Evolutionary conservation across 202 grass and related monocot genomes (phyloP).

Genomic region (Bolboschoenoplectus hybrid): DNA sequence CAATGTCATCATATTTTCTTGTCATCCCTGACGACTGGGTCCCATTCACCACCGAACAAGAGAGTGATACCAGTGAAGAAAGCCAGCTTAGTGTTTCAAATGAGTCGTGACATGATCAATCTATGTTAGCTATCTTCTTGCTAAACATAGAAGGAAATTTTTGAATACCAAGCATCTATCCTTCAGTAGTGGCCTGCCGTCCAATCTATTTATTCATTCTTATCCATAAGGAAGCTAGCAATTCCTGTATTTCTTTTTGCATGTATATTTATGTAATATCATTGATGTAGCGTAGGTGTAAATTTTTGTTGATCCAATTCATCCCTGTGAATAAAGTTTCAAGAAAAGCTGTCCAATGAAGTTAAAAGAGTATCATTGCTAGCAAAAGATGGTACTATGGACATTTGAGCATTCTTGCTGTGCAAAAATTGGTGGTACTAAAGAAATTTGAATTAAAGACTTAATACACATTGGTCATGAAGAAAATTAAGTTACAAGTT

Average conservation of each 20-base stretch:
- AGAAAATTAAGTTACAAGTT: too few species aligned
- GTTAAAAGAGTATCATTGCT: neutral
- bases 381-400: neutral
- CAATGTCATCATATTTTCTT: constrained; percentile 94
- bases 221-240: too few species aligned
- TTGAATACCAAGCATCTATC: neutral
- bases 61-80: constrained; percentile 9
- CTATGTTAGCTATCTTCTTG: neutral
- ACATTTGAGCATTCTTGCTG: neutral
- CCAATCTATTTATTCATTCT: neutral
- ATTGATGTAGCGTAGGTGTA: constrained; percentile 28
- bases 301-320: neutral
- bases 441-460: too few species aligned
- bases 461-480: neutral
- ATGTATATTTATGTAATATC: neutral
- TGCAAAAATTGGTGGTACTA: neutral
- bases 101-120: neutral
- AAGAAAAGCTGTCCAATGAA: neutral
- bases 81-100: neutral
- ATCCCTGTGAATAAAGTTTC: neutral
- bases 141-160: neutral
- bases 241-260: neutral
- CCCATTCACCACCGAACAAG: constrained; percentile 32
- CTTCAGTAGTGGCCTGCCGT: neutral
- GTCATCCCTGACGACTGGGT: constrained; percentile 94